Base-by-base conservation (phyloP, 1,284 basidiomycete species). In the Bjerkandera adusta region DNA sequence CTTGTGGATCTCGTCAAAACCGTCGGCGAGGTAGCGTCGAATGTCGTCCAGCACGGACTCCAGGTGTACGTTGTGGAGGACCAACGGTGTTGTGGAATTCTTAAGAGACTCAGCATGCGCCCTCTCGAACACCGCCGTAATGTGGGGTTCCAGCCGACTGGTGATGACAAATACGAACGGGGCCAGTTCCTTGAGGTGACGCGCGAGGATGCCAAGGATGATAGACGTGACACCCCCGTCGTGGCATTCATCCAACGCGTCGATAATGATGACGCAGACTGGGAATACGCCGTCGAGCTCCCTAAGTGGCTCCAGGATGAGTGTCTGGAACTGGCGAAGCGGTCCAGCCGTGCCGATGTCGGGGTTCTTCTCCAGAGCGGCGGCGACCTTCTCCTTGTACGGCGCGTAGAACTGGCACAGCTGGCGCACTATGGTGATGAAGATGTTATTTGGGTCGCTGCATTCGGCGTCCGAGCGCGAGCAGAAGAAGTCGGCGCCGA, bases 401-500 rank as follows among this genome's bases (percentile, higher is more conserved):
- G n/a, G n/a, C 7, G 29, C 5, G 36, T 10, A 10, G 36, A 37
- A 5, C 6, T 6, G 7, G 18, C 8, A n/a, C 15, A 65, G 54
- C 33, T 58, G 53, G 36, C 48, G 59, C 10, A 61, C 58, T 7
- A 64, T 40, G 13, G 63, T 58, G 2, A 61, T 57, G 33, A 65
- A 45, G 26, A 64, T 56, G 25, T 25, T 36, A 21, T 33, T 44
- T 15, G 54, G 39, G 15, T 62, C 49, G 8, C 45, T 33, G 3
- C 48, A 41, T 11, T 44, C 49, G 8, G 27, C 30, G 16, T 51
- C 44, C 16, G 36, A 26, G 24, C 55, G 53, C 15, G 55, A 54
- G 49, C 53, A 60, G 42, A 63, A 64, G 52, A 59, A 63, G 49
- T 48, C 57, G 4, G 57, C 62, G 22, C 54, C 58, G 4, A 61